A percentile compares a stretch with the other conserved stretches of the same genome.
Evolutionary conservation across 306 rosid species (phyloP).

Genomic region (Acacia confusa): DNA sequence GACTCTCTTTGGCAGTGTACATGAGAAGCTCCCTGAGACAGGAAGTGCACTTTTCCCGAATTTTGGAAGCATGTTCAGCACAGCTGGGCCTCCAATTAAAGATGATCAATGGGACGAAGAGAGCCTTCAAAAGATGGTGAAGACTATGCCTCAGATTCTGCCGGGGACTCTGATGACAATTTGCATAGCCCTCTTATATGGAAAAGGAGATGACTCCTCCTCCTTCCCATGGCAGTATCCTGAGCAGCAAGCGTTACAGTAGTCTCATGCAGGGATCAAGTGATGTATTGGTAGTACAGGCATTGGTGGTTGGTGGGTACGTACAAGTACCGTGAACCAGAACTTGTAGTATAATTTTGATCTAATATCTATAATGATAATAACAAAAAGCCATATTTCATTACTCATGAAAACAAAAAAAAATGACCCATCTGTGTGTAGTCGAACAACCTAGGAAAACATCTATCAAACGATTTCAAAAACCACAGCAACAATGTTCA

Average conservation of each 20-base stretch:
- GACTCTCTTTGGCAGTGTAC: constrained; percentile 61
- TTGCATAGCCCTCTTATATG: constrained; percentile 79
- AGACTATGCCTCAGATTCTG: constrained; percentile 57
- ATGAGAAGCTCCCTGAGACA: constrained; percentile 54
- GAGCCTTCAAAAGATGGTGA: constrained; percentile 55
- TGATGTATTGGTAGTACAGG: constrained; percentile 74
- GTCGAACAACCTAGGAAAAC: no score
- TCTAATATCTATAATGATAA: no score
- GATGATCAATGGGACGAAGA: constrained; percentile 69
- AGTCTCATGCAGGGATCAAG: constrained; percentile 79
- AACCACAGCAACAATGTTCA: no score
- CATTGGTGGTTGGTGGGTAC: constrained; percentile 89
- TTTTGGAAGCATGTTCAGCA: constrained; percentile 68
- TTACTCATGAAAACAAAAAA: no score
- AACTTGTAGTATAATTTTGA: no score
- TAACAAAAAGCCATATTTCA: no score
- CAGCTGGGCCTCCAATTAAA: constrained; percentile 47
- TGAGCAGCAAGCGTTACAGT: constrained; percentile 72
- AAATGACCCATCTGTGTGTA: no score
- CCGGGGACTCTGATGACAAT: constrained; percentile 68
- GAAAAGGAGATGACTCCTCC: constrained; percentile 77
- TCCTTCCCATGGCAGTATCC: constrained; percentile 67
- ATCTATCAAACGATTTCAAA: no score
- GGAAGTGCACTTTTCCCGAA: constrained; percentile 51
- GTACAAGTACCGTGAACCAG: no score